Percentiles rank a stretch among this genome's conserved stretches.
These are phyloP conservation scores for Phytophthora pini DNA, from an alignment of 352 stramenopile species.

Conservation along the genomic window DNA sequence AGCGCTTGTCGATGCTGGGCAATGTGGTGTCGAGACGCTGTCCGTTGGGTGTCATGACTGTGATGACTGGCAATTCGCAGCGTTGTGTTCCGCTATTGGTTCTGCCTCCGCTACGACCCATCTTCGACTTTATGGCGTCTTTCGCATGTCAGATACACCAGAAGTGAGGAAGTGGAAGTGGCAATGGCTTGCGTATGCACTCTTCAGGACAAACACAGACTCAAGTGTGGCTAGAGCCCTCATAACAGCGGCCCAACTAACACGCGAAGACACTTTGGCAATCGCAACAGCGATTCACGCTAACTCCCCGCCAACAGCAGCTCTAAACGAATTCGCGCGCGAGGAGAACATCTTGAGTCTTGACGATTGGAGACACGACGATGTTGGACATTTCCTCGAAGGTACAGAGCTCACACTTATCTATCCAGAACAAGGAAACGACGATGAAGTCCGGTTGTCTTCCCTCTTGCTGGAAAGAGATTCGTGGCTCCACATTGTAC, in stretches of 20 bases:
- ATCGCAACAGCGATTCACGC: constrained; percentile 25
- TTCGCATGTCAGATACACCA: constrained; percentile 22
- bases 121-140: constrained; percentile 31
- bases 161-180: constrained; percentile 37
- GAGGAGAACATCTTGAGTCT: constrained; percentile 9
- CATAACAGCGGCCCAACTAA: constrained; percentile 29
- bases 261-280: constrained; percentile 16
- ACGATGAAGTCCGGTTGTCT: not conserved
- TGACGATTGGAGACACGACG: constrained; percentile 9
- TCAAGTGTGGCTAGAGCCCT: constrained; percentile 23
- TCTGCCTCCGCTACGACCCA: constrained; percentile 19
- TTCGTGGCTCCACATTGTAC: constrained; percentile 32
- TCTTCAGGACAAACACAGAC: constrained; percentile 30
- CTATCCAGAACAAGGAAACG: not conserved
- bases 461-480: constrained; percentile 17
- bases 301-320: constrained; percentile 21
- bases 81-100: constrained; percentile 29
- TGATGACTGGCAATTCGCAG: constrained; percentile 35
- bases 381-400: constrained; percentile 16
- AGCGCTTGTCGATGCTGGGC: not conserved
- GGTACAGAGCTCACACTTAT: constrained; percentile 18
- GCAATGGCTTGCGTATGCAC: constrained; percentile 40
- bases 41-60: constrained; percentile 34
- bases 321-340: not conserved
- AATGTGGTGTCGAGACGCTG: constrained; percentile 20